These are phyloP conservation scores for Cordyceps fumosorosea DNA, from an alignment of 2,329 filamentous ascomycete species.

Conservation along the genomic window DNA sequence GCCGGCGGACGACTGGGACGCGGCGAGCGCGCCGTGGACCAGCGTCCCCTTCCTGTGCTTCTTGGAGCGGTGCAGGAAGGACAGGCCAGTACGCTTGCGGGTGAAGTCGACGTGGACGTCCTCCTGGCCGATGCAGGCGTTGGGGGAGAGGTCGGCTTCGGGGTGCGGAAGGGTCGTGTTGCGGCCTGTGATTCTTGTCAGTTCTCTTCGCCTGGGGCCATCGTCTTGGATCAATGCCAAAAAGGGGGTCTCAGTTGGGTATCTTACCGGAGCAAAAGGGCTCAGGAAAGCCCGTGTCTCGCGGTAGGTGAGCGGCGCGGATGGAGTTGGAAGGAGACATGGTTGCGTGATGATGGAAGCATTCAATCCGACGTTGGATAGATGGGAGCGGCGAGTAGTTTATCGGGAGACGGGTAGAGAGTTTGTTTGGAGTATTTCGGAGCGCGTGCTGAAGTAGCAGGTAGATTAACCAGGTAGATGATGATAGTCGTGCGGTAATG, in stretches of 20 bases:
- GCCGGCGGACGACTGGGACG: constrained; percentile 24
- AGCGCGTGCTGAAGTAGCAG: neutral
- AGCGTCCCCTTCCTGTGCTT: constrained; percentile 39
- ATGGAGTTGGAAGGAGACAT: neutral
- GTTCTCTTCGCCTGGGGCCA: neutral
- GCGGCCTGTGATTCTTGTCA: constrained; percentile 29
- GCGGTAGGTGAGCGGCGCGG: constrained; percentile 17
- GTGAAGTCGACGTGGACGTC: constrained; percentile 41
- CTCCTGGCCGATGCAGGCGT: constrained; percentile 49
- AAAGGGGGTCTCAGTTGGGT: neutral
- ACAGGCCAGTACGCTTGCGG: constrained; percentile 35
- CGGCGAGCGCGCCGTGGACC: constrained; percentile 38
- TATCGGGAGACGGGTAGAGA: too few species aligned
- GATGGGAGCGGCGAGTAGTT: too few species aligned
- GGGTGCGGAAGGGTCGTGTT: constrained; percentile 59
- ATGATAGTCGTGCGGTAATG: neutral
- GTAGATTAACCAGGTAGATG: neutral
- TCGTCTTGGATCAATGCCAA: neutral
- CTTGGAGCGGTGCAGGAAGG: constrained; percentile 31
- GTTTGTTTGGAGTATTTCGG: neutral
- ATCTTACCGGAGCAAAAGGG: constrained; percentile 36
- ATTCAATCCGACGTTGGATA: too few species aligned
- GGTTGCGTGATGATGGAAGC: neutral
- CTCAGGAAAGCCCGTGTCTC: constrained; percentile 48
- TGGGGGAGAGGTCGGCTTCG: constrained; percentile 50